These are phyloP conservation scores for Colletotrichum echinochloae DNA, from an alignment of 2,329 filamentous ascomycete genomes.

Conservation along the genomic window DNA sequence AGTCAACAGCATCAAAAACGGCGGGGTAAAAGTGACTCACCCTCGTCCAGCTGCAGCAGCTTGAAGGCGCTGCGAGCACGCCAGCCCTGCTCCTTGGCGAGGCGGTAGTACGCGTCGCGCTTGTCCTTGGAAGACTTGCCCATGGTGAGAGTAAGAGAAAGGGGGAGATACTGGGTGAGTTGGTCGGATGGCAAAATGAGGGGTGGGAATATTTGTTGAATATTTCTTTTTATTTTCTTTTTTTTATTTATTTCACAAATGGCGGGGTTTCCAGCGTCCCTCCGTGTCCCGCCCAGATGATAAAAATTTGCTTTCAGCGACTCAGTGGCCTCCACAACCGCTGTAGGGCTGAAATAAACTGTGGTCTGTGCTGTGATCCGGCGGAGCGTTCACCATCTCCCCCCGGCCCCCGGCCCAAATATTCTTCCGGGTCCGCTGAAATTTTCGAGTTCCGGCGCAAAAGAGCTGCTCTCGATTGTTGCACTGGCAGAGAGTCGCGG, in stretches of 20 bases:
- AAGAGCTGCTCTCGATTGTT: background rate
- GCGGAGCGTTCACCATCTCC: too few species aligned
- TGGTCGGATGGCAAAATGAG: background rate
- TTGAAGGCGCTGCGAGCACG: constrained; percentile 97
- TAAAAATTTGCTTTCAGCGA: constrained; percentile 39
- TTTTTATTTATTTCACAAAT: constrained; percentile 3
- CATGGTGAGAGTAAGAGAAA: constrained; percentile 63
- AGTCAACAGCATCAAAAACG: background rate
- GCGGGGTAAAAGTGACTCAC: constrained; percentile 51
- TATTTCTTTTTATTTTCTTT: constrained; percentile 11
- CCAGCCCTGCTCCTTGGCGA: constrained; percentile 99
- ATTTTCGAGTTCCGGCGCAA: constrained; percentile 23
- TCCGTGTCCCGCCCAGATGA: constrained; percentile 35
- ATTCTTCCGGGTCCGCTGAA: constrained; percentile 37
- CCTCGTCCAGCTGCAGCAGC: constrained; percentile 91
- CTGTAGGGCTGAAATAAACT: constrained; percentile 48
- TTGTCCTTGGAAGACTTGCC: constrained; percentile 99
- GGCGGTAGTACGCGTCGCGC: constrained; percentile 95
- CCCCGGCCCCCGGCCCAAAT: constrained; percentile 26
- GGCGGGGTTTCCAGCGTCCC: constrained; percentile 34
- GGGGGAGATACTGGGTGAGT: background rate
- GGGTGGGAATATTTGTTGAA: background rate
- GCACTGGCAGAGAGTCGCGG: constrained; percentile 14
- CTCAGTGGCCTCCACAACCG: background rate
- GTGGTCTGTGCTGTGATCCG: constrained; percentile 47